These are phyloP conservation scores for Porogramme epimiltina DNA, from an alignment of 1,284 basidiomycete genomes.

Conservation along the genomic window DNA sequence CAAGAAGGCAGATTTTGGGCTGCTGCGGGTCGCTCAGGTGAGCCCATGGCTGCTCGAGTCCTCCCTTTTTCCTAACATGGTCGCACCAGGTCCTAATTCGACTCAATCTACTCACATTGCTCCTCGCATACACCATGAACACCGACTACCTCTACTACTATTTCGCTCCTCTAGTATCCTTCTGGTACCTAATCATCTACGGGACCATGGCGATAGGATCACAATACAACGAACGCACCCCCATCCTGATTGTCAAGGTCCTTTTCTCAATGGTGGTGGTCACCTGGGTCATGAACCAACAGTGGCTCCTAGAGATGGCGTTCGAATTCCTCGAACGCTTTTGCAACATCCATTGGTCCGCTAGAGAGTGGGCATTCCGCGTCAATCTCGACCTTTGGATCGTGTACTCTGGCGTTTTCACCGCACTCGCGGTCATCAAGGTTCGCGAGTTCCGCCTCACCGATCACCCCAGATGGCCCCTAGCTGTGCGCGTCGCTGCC, in stretches of 20 bases:
- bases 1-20: constrained; percentile 84
- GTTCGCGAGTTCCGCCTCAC: constrained; percentile 71
- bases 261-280: constrained; percentile 60
- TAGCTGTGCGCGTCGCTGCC: constrained; percentile 49
- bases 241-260: constrained; percentile 75
- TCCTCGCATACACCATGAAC: constrained; percentile 87
- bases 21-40: constrained; percentile 72
- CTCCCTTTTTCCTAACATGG: not conserved
- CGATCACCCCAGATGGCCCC: constrained; percentile 69
- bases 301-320: constrained; percentile 61
- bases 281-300: constrained; percentile 67
- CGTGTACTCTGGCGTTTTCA: constrained; percentile 84
- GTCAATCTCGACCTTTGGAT: constrained; percentile 87
- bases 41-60: constrained; percentile 9
- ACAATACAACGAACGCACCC: constrained; percentile 70
- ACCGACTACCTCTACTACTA: constrained; percentile 90
- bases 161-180: constrained; percentile 81
- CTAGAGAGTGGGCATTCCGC: constrained; percentile 85
- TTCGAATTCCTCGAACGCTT: constrained; percentile 67
- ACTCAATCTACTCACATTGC: constrained; percentile 80
- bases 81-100: constrained; percentile 69
- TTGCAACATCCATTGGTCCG: constrained; percentile 81
- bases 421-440: constrained; percentile 76
- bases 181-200: constrained; percentile 88
- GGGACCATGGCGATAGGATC: constrained; percentile 73